Conservation (phyloP, 495 filamentous ascomycete genomes). For the Penicillium pulvis region DNA sequence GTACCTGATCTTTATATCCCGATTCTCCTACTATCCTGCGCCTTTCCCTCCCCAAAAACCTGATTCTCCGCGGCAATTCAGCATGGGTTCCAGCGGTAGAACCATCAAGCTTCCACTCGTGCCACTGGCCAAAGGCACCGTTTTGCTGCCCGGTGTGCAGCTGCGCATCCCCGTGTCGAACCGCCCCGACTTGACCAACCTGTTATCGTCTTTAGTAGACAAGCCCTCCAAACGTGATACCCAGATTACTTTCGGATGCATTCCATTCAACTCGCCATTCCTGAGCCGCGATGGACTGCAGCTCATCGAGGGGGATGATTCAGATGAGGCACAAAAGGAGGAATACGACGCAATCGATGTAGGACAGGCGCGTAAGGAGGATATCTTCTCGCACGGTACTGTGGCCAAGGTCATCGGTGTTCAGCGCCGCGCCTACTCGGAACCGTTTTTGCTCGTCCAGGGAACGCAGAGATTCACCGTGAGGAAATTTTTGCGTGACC, state of each 20-base stretch:
- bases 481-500: constrained; percentile 72
- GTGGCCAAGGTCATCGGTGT: constrained; percentile 82
- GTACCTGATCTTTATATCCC: background rate
- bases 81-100: constrained; percentile 47
- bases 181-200: constrained; percentile 78
- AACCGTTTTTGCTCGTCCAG: constrained; percentile 82
- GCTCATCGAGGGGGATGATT: constrained; percentile 57
- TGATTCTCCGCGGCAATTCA: constrained; percentile 20
- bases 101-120: constrained; percentile 68
- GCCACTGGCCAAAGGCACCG: constrained; percentile 68
- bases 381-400: constrained; percentile 76
- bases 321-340: constrained; percentile 40
- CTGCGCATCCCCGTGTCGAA: constrained; percentile 74
- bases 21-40: constrained; percentile 10
- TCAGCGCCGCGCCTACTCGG: constrained; percentile 74
- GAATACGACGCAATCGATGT: constrained; percentile 55
- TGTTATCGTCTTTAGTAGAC: constrained; percentile 76
- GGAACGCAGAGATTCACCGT: constrained; percentile 77
- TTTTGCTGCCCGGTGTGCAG: constrained; percentile 80
- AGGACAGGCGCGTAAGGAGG: constrained; percentile 62
- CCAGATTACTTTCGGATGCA: constrained; percentile 75
- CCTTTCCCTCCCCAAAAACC: constrained; percentile 12
- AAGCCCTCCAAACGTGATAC: constrained; percentile 64
- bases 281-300: constrained; percentile 70
- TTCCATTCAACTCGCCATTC: constrained; percentile 73